Base-by-base conservation (phyloP, 2,329 filamentous ascomycete genomes). In the Lachnellula occidentalis region DNA sequence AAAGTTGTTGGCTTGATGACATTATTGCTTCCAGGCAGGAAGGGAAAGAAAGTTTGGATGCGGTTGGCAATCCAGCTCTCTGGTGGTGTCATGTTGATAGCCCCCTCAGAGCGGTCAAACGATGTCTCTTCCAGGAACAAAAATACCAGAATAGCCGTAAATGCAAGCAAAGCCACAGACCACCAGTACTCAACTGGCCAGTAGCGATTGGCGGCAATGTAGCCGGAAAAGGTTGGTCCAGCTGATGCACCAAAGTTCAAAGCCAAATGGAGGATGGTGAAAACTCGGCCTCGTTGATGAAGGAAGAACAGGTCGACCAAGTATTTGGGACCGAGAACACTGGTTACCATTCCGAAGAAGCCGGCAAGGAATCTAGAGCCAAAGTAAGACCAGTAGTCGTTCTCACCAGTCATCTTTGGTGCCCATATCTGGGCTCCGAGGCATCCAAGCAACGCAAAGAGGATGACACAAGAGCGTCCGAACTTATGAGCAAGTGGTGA, bases 301-400 rank as follows among this genome's bases (percentile, higher is more conserved):
- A 75, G 59, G 60, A 74, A 75, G 60, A 74, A 75, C 50, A 73
- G 41, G 49, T 75, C 73, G n/a, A 72, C 69, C 21, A 76, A 68
- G 34, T 71, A 69, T 37, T 71, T 62, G 19, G 71, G 67, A 17
- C 72, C 73, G 43, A 76, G 65, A 31, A 73, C 63, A 50, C 69
- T 66, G 37, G 71, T 66, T 12, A 72, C 62, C 12, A 68, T 67
- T 21, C 74, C 73, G 49, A 72, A 73, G 57, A 74, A 67, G n/a
- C 72, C 71, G 0, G 68, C 61, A 53, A 74, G 67, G n/a, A 71
- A 66, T 19, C 71, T 68, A 4, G 72, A 52, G 2, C 24, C 24
- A 22, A 46, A 43, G 27, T 45, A 52, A 72, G 1, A 72, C 66
- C 22, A 72, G 47, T 69, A 74, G 1, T 67, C 52, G 24, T 34